Percentiles rank a stretch among this genome's conserved stretches.
These are phyloP conservation scores for Coniochaeta sp. DNA, from an alignment of 2,329 filamentous ascomycete genomes.

Conservation along the genomic window DNA sequence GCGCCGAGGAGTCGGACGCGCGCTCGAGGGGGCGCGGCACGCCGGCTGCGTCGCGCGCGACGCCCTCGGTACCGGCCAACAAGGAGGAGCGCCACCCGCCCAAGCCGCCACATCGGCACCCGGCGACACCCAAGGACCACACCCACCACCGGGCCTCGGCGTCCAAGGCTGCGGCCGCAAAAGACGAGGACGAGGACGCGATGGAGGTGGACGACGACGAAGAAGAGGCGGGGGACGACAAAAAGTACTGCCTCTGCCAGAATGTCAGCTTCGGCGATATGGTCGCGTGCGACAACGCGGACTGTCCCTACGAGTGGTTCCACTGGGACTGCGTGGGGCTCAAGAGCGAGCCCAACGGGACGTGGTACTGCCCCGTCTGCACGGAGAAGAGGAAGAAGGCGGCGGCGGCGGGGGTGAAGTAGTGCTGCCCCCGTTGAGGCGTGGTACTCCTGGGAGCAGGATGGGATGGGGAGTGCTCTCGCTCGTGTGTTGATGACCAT, in stretches of 20 bases:
- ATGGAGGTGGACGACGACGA: constrained; percentile 58
- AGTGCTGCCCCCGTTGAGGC: too few relatives aligned
- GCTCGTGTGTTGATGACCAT: neutral
- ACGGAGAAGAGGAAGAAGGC: constrained; percentile 42
- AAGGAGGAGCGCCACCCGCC: constrained; percentile 5
- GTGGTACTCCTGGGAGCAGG: neutral
- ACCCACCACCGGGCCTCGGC: constrained; percentile 10
- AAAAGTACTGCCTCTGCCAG: constrained; percentile 78
- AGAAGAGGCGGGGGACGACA: constrained; percentile 68
- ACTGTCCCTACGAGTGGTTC: constrained; percentile 80
- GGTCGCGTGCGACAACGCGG: constrained; percentile 81
- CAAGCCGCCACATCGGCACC: constrained; percentile 3
- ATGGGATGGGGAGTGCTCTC: neutral
- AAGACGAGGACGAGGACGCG: constrained; percentile 44
- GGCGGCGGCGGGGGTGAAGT: too few relatives aligned
- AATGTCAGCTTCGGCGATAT: constrained; percentile 81
- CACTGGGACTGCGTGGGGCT: constrained; percentile 71
- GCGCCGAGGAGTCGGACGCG: constrained; percentile 43
- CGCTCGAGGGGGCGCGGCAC: constrained; percentile 29
- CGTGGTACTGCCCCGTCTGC: constrained; percentile 61
- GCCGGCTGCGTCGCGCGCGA: constrained; percentile 18
- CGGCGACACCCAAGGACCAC: constrained; percentile 15
- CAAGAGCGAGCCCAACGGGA: constrained; percentile 60
- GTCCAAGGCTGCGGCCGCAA: constrained; percentile 10
- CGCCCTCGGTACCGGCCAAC: constrained; percentile 3